These are phyloP conservation scores for Cocos nucifera DNA, from an alignment of 176 grass and related monocot species.

Conservation along the genomic window DNA sequence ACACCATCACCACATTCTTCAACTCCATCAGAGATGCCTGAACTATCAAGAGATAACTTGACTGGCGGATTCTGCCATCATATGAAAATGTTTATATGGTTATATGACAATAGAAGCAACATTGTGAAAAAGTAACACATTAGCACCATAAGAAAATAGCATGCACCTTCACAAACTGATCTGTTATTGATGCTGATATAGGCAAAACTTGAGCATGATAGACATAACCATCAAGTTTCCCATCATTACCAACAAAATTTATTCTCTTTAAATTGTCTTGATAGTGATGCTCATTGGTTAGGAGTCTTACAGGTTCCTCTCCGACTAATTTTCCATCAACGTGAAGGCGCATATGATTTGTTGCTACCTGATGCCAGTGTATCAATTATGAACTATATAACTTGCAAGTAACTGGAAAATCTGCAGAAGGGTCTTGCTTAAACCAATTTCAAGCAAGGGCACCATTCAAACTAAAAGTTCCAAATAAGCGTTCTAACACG, in stretches of 20 bases:
- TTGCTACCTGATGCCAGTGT: constrained; percentile 41
- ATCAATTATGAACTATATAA: neutral
- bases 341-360: constrained; percentile 51
- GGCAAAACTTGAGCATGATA: constrained; percentile 56
- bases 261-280: constrained; percentile 35
- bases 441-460: no score
- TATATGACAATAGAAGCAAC: no score
- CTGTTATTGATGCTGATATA: constrained; percentile 34
- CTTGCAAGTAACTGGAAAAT: no score
- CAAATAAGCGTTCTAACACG: no score
- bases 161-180: constrained; percentile 52
- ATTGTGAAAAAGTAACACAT: no score
- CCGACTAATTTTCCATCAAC: constrained; percentile 51
- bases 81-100: neutral
- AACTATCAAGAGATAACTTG: constrained; percentile 73
- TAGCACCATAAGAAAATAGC: neutral
- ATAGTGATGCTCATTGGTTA: constrained; percentile 14
- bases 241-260: constrained; percentile 46
- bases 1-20: constrained; percentile 70
- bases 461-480: no score
- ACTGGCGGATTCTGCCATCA: constrained; percentile 63
- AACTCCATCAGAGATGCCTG: constrained; percentile 60
- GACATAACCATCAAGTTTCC: constrained; percentile 57
- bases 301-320: constrained; percentile 31
- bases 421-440: no score